Percentiles rank a stretch among this genome's conserved stretches.
Conservation (phyloP, 805 yeast genomes). For the Candida ficus region DNA sequence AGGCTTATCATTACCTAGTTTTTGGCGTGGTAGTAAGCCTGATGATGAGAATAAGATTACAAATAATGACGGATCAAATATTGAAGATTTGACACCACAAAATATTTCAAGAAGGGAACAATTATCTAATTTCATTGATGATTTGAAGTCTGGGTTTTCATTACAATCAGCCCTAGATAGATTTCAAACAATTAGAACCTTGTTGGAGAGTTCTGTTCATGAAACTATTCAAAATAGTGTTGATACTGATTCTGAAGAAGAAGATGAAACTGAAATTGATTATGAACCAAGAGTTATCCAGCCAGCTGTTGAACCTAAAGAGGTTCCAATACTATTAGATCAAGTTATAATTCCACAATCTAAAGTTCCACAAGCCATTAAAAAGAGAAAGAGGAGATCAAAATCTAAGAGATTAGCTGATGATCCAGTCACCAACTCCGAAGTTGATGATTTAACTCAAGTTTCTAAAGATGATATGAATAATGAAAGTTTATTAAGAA, state of each 20-base stretch:
- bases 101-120: slow-evolving; percentile 26
- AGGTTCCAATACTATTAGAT: slow-evolving; percentile 40
- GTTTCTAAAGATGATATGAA: slow-evolving; percentile 17
- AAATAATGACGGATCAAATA: neutral
- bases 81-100: neutral
- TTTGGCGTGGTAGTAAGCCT: slow-evolving; percentile 13
- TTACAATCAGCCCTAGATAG: slow-evolving; percentile 47
- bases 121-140: slow-evolving; percentile 29
- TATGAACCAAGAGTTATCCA: slow-evolving; percentile 55
- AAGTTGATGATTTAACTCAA: slow-evolving; percentile 15
- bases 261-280: slow-evolving; percentile 18
- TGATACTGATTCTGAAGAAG: slow-evolving; percentile 24
- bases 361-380: slow-evolving; percentile 23
- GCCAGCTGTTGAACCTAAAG: slow-evolving; percentile 41
- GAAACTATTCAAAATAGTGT: slow-evolving; percentile 28
- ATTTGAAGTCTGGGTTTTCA: slow-evolving; percentile 40
- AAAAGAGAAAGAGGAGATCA: slow-evolving; percentile 5
- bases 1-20: slow-evolving; percentile 17
- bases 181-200: slow-evolving; percentile 35
- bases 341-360: slow-evolving; percentile 48
- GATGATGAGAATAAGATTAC: neutral
- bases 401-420: neutral
- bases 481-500: slow-evolving; percentile 34
- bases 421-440: slow-evolving; percentile 10
- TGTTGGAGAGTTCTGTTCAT: slow-evolving; percentile 26